These are phyloP conservation scores for Metarhizium sp. DNA, from an alignment of 2,329 filamentous ascomycete species.

Conservation along the genomic window DNA sequence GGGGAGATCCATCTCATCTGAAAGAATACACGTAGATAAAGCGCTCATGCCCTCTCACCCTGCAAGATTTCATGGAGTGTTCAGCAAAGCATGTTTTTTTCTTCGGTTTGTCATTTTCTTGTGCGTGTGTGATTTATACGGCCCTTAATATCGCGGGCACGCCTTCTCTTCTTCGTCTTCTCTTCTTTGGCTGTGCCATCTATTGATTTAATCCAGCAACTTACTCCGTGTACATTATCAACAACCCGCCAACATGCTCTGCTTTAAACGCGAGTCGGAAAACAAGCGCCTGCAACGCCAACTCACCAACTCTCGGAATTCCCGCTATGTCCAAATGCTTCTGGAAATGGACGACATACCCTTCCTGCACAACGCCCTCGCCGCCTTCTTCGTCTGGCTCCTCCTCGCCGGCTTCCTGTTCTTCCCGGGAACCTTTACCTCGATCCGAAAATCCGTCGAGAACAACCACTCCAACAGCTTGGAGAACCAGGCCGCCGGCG, in stretches of 20 bases:
- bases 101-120: slow-evolving; percentile 3
- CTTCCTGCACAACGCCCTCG: slow-evolving; percentile 35
- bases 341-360: slow-evolving; percentile 36
- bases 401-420: slow-evolving; percentile 44
- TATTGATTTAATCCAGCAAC: not conserved
- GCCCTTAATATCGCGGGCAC: not conserved
- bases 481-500: slow-evolving; percentile 11
- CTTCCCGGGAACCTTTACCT: slow-evolving; percentile 42
- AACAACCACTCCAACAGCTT: slow-evolving; percentile 9
- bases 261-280: slow-evolving; percentile 4
- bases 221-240: not conserved
- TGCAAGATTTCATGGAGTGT: not conserved
- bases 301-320: slow-evolving; percentile 10
- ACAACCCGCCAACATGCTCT: not conserved
- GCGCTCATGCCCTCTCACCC: no score
- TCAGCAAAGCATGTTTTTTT: not conserved
- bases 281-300: slow-evolving; percentile 1
- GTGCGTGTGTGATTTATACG: no score
- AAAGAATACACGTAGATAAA: not conserved
- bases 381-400: slow-evolving; percentile 31
- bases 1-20: not conserved
- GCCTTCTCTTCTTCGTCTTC: no score
- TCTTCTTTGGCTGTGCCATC: not conserved
- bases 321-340: slow-evolving; percentile 36
- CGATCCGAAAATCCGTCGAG: slow-evolving; percentile 19